Evolutionary conservation across 768 basidiomycete species (phyloP), one percentile per base, ranked within the genome.

Genomic region (Hericium alpestre): DNA sequence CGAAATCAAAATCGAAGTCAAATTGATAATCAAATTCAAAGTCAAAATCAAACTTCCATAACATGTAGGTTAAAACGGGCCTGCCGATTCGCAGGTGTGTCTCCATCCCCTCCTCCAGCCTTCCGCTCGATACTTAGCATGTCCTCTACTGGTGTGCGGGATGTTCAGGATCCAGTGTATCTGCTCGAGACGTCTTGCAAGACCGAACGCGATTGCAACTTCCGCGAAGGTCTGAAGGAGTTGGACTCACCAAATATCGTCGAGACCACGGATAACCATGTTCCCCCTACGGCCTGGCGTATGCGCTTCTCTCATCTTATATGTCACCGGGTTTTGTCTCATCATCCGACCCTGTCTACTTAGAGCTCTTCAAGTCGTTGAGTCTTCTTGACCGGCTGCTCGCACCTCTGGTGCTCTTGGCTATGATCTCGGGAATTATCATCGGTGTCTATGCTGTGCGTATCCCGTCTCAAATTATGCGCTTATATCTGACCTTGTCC

Each of bases 401-500:
- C 27, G 82, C 85, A 0, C 78, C 84, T 0, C 72, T 82, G 40
- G 83, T 92, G 32, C 72, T 93, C 2, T 23, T 86, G 0, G 77
- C 74, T 25, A 92, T 92, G 90, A 78, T 91, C 53, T 60, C 84
- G 18, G 89, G 88, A 0, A 82, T 90, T 4, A 66, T 90, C 52
- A 81, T 93, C 20, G 88, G 90, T 3, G 80, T 89, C 79, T 55
- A 83, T 76, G 1, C 78, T 77, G 4, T 69, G 73, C 37, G 80
- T 89, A 62, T 71, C 9, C 82, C 83, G 0, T 83, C 90, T 56
- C 78, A 83, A 61, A 80, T 80, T 0, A 78, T 79, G 9, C 78
- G 76, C 51, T 81, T 60, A 66, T 20, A n/a, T n/a, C 8, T 46
- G 43, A 46, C 4, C 43, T 3, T n/a, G 43, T 9, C 41, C 16